Percentiles rank a stretch among this genome's conserved stretches.
These are phyloP conservation scores for Sporisorium scitamineum DNA, from an alignment of 1,284 basidiomycete species.

Conservation along the genomic window DNA sequence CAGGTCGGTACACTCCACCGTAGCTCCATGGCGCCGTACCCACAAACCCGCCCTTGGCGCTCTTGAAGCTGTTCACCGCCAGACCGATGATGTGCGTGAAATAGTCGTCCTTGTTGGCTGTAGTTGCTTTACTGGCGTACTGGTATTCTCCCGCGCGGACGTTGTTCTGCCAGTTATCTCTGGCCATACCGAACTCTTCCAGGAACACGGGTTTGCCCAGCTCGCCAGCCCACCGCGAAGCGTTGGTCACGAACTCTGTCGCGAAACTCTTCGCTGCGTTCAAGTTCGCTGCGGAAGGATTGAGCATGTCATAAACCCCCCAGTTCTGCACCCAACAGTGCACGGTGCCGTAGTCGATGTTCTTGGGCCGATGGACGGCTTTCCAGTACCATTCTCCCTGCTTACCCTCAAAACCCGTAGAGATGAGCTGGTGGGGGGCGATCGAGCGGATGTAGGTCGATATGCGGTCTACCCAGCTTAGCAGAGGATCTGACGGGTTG, in stretches of 20 bases:
- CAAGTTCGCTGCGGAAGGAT: constrained; percentile 34
- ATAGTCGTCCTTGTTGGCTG: constrained; percentile 46
- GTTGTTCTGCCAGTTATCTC: constrained; percentile 57
- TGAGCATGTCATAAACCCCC: constrained; percentile 54
- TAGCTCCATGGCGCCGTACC: constrained; percentile 51
- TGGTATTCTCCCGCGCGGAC: constrained; percentile 16
- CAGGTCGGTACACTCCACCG: constrained; percentile 50
- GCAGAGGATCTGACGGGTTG: constrained; percentile 23
- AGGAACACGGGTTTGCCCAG: constrained; percentile 48
- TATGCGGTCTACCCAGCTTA: constrained; percentile 42
- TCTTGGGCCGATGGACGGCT: constrained; percentile 28
- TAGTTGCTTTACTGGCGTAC: constrained; percentile 40
- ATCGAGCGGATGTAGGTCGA: constrained; percentile 45
- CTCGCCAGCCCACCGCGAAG: constrained; percentile 12
- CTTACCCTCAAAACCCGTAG: constrained; percentile 56
- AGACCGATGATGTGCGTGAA: constrained; percentile 37
- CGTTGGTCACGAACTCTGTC: constrained; percentile 34
- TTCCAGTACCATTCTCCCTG: constrained; percentile 57
- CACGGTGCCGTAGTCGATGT: constrained; percentile 43
- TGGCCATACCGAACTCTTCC: constrained; percentile 59
- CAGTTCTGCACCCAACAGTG: constrained; percentile 35
- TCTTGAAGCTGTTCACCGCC: constrained; percentile 32
- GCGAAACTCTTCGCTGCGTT: constrained; percentile 36
- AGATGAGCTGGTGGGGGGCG: constrained; percentile 54
- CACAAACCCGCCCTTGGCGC: constrained; percentile 14